phyloP scores from a whole-genome alignment of 768 basidiomycete species.

The Tricholoma matsutake region DNA sequence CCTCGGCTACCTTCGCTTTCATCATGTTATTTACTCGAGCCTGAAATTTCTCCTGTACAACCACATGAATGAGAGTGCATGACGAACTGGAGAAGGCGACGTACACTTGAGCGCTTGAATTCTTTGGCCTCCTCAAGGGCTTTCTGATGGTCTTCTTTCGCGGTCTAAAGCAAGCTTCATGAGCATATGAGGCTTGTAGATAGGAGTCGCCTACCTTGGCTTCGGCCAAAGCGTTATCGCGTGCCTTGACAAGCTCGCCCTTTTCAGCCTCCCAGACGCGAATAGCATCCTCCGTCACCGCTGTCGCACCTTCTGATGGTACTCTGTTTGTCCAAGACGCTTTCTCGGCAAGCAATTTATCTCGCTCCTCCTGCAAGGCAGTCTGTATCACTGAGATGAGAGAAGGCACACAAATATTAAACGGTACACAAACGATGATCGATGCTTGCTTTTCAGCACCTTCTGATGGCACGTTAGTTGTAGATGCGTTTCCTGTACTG shows the following conservation, averaged over 20 bases:
- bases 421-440: slow-evolving; percentile 32
- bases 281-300: slow-evolving; percentile 27
- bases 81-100: slow-evolving; percentile 8
- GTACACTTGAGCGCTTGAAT: slow-evolving; percentile 38
- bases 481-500: slow-evolving; percentile 17
- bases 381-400: slow-evolving; percentile 34
- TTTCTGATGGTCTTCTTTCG: slow-evolving; percentile 43
- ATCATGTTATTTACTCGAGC: slow-evolving; percentile 49
- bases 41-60: slow-evolving; percentile 59
- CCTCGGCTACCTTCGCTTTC: slow-evolving; percentile 47
- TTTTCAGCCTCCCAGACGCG: slow-evolving; percentile 59
- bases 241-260: slow-evolving; percentile 49
- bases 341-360: slow-evolving; percentile 60
- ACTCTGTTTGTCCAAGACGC: slow-evolving; percentile 36
- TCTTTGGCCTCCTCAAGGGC: slow-evolving; percentile 42
- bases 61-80: slow-evolving; percentile 4
- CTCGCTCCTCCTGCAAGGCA: slow-evolving; percentile 54
- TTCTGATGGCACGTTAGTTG: slow-evolving; percentile 16
- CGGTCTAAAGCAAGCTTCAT: slow-evolving; percentile 25
- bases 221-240: slow-evolving; percentile 57
- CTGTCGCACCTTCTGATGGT: slow-evolving; percentile 22
- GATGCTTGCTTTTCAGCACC: slow-evolving; percentile 32
- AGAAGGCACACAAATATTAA: background rate
- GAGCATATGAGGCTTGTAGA: background rate
- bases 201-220: slow-evolving; percentile 42